Base-by-base conservation (phyloP, 1,284 basidiomycete species). In the Schizophyllum commune region DNA sequence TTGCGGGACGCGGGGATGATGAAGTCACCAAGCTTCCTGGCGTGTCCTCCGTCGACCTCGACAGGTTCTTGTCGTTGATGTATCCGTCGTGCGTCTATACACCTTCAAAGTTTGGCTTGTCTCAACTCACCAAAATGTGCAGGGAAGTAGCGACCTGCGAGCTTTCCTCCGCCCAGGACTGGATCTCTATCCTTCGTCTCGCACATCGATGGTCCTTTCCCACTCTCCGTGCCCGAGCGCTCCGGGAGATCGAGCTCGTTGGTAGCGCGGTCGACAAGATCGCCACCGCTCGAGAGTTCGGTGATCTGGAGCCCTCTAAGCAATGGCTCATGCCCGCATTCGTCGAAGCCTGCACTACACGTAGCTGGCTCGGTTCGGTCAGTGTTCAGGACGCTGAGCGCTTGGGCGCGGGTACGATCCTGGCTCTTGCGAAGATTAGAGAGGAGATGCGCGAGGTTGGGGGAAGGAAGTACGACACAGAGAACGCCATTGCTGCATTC, bases 141-240 rank as follows among this genome's bases (percentile, higher is more conserved):
- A 47, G 39, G 4, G 39, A 47, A 47, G 4, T 47, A 11, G 39
- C 39, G 2, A 47, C 39, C 39, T 47, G 39, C 39, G 13, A 11
- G 17, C 39, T 47, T 17, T 13, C 39, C 39, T 13, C 39, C 39
- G 13, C 39, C 39, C 13, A 11, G 13, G 39, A 64, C 0, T 76
- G 75, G 74, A 1, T 65, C 0, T 62, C 57, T 0, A 67, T 76
- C 19, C 68, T 75, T 1, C 62, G 62, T 2, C 68, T 76, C 6
- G 60, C 73, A 11, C 65, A 60, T 0, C 64, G 66, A n/a, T 75
- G 72, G 74, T 32, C 60, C 0, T 75, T 75, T 15, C 22, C 60
- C 0, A 63, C 62, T 19, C 63, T 73, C 11, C 69, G 57, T 21
- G 63, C 65, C 0, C 32, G 70, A 0, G 71, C 73, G 0, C 33